Base-by-base conservation (phyloP, 139 green algal species). In the Mychonastes homosphaera region DNA sequence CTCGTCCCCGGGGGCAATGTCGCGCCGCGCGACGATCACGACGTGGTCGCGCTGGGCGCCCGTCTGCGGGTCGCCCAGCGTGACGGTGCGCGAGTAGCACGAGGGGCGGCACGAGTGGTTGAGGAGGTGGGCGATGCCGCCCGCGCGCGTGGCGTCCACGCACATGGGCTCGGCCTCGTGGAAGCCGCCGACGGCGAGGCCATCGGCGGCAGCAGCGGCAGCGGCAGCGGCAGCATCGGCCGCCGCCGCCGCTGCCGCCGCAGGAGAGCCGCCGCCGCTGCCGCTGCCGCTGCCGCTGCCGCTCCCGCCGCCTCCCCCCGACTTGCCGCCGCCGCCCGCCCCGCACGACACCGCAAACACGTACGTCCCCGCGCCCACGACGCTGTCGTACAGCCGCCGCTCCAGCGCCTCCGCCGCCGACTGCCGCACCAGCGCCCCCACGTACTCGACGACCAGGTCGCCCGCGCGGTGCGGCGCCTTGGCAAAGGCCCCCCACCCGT, bases 61-160 rank as follows among this genome's bases (percentile, higher is more conserved):
- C 0, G 33, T 63, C 16, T 49, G n/a, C 3, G 59, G 26, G 40
- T 67, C 57, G 5, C 21, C 46, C 34, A 81, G 46, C 9, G 59
- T 76, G 29, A 90, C 72, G 52, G 74, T 75, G 30, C 81, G 72
- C 49, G 67, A 83, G 70, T 79, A 74, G 78, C 82, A 90, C 70
- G 84, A 89, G 21, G 83, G 80, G 16, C 79, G 62, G 68, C 89
- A 96, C 49, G 74, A 82, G 77, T 96, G 89, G 78, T 96, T 96
- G 48, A 96, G 77, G 41, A 96, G 75, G 74, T 84, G 72, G 9
- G 84, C 75, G 44, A 78, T 73, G 52, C 76, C 77, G 61, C 80
- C 89, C 28, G 73, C 45, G 24, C 71, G 56, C 1, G 83, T 90
- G 41, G 83, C 81, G 50, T 90, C 83, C 19, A 90, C 77, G 57